Evolutionary conservation across 1,284 basidiomycete species (phyloP), one percentile per base, ranked within the genome.

Genomic region (Meira nashicola): DNA sequence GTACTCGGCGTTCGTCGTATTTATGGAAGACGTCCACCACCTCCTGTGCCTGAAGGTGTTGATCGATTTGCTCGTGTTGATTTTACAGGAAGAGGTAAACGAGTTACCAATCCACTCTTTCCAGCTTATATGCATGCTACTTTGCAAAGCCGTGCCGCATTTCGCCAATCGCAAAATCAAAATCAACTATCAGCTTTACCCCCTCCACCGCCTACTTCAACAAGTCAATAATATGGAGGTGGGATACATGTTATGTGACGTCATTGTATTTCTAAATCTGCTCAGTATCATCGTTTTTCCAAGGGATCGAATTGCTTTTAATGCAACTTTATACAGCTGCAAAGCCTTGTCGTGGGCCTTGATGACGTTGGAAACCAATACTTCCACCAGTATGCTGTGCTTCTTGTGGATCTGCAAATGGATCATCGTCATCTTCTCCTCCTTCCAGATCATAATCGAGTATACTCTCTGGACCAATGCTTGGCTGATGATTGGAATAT

Each of bases 341-440:
- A 50, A 14, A 56, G 17, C 25, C 55, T 14, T 33, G 38, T n/a
- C 55, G 41, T 14, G 39, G 46, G 7, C 40, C 54, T n/a, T 15
- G 14, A 19, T 14, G 17, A 44, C 46, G 40, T 23, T 19, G 44
- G n/a, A 14, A 17, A 6, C 14, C 39, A n/a, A 56, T n/a, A 19
- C 40, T 33, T n/a, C 40, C 46, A 8, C 28, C 28, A 8, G 28
- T 33, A 33, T 33, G 28, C 8, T n/a, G 39, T 15, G 14, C 38
- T 14, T 56, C 55, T 33, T 33, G 28, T 21, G 39, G 40, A 43
- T 59, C 58, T 9, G 53, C 55, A 54, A 59, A 59, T 7, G 58
- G 58, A 33, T 59, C 56, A 33, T 52, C 57, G 9, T 59, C 58
- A 17, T 58, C 57, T 6, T 47, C 37, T 44, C 38, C 57, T 14